A percentile compares a stretch with the other conserved stretches of the same genome.
Conservation (phyloP, 176 grass and related monocot species). For the Lolium multiflorum region DNA sequence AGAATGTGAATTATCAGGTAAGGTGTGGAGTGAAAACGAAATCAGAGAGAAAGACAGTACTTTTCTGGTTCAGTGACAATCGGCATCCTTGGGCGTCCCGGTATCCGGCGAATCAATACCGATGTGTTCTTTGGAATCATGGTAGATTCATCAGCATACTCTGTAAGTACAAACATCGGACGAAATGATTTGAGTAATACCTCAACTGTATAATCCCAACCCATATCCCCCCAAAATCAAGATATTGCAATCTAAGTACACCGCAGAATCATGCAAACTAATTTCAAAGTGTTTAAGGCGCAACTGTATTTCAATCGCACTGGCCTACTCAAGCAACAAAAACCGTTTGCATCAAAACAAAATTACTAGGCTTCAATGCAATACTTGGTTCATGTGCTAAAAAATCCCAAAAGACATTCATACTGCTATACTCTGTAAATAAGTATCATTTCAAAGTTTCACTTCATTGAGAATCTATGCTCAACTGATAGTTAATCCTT, state of each 20-base stretch:
- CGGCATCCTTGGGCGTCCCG: slow-evolving; percentile 82
- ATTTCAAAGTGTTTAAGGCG: slow-evolving; percentile 14
- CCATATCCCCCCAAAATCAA: slow-evolving; percentile 20
- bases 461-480: not conserved
- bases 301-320: slow-evolving; percentile 24
- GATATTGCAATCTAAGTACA: not conserved
- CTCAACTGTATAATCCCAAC: slow-evolving; percentile 24
- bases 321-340: not conserved
- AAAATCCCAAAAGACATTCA: slow-evolving; percentile 19
- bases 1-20: slow-evolving; percentile 46
- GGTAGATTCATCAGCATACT: slow-evolving; percentile 90
- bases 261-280: not conserved
- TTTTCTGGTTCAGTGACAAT: slow-evolving; percentile 80
- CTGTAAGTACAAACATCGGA: slow-evolving; percentile 70
- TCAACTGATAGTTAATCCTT: slow-evolving; percentile 10
- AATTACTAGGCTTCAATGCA: slow-evolving; percentile 2
- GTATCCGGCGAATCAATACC: slow-evolving; percentile 94
- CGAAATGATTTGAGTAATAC: slow-evolving; percentile 54
- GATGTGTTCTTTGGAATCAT: slow-evolving; percentile 99
- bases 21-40: slow-evolving; percentile 38
- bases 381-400: slow-evolving; percentile 10
- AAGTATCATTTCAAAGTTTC: slow-evolving; percentile 4
- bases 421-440: slow-evolving; percentile 15
- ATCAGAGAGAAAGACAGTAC: slow-evolving; percentile 78
- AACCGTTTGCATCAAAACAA: not conserved